Conservation (phyloP, 2,329 filamentous ascomycete species). For the Fusarium secorum region DNA sequence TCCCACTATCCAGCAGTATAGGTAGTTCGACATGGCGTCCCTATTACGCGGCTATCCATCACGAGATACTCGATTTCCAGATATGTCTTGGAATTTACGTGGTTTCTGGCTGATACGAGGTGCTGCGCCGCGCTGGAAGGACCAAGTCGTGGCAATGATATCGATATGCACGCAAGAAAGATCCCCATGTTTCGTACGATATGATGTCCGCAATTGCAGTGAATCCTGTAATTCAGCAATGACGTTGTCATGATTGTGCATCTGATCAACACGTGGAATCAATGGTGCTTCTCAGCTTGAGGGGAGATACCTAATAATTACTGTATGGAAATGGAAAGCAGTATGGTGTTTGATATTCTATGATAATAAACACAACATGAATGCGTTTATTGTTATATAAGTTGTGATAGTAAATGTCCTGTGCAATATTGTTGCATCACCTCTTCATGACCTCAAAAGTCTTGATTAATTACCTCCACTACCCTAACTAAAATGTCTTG, state of each 20-base stretch:
- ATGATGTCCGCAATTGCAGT: neutral
- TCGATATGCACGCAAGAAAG: neutral
- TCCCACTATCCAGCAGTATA: neutral
- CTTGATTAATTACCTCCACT: neutral
- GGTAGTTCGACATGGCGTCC: neutral
- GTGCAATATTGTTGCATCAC: neutral
- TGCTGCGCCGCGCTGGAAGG: constrained; percentile 19
- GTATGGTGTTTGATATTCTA: neutral
- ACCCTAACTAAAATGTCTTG: neutral
- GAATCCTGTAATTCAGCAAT: neutral
- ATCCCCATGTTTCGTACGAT: neutral
- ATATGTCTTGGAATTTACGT: neutral
- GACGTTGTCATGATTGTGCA: neutral
- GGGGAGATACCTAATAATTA: neutral
- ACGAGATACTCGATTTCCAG: neutral
- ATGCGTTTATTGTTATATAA: no score
- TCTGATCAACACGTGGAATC: neutral
- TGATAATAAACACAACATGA: neutral
- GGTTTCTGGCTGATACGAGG: constrained; percentile 9
- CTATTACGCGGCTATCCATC: constrained; percentile 7
- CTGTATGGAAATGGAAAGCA: neutral
- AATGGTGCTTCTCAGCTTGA: neutral
- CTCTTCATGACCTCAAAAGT: neutral
- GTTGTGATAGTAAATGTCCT: neutral
- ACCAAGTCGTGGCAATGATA: neutral